phyloP scores from a whole-genome alignment of 805 yeast species.

The Ogataea minuta region DNA sequence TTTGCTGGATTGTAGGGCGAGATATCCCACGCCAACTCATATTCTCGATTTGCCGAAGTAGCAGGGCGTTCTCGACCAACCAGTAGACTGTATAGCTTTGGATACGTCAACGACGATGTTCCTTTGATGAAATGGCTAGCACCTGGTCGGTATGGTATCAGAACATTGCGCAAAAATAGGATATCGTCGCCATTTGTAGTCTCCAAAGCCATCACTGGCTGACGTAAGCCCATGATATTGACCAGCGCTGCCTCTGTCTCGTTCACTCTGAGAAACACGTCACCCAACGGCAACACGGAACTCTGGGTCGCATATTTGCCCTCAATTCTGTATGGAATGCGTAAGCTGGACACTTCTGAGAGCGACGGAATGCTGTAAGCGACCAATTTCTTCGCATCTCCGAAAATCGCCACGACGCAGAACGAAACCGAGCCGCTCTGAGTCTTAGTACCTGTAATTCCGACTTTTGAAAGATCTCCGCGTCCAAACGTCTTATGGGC shows the following conservation, averaged over 20 bases:
- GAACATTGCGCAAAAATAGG: constrained; percentile 65
- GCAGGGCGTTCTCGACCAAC: constrained; percentile 71
- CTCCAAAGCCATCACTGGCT: constrained; percentile 28
- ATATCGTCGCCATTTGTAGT: constrained; percentile 43
- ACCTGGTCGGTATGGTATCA: constrained; percentile 76
- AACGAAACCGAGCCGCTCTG: constrained; percentile 25
- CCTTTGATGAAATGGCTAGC: constrained; percentile 88
- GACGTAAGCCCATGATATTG: constrained; percentile 47
- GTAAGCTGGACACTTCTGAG: constrained; percentile 51
- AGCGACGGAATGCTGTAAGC: constrained; percentile 58
- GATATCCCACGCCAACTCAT: constrained; percentile 50
- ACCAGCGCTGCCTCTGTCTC: constrained; percentile 53
- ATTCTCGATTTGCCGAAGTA: constrained; percentile 45
- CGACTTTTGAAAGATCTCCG: constrained; percentile 45
- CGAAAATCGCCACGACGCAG: constrained; percentile 31
- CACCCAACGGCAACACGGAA: constrained; percentile 45
- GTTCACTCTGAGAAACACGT: constrained; percentile 54
- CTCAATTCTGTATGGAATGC: constrained; percentile 43
- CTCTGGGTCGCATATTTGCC: constrained; percentile 42
- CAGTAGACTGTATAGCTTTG: constrained; percentile 63
- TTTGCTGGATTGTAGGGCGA: constrained; percentile 38
- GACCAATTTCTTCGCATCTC: constrained; percentile 27
- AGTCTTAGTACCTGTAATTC: constrained; percentile 44
- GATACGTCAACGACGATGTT: constrained; percentile 52
- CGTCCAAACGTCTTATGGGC: constrained; percentile 62